These are phyloP conservation scores for Pseudonitzschia multiseries DNA, from an alignment of 108 stramenopile species.

Conservation along the genomic window DNA sequence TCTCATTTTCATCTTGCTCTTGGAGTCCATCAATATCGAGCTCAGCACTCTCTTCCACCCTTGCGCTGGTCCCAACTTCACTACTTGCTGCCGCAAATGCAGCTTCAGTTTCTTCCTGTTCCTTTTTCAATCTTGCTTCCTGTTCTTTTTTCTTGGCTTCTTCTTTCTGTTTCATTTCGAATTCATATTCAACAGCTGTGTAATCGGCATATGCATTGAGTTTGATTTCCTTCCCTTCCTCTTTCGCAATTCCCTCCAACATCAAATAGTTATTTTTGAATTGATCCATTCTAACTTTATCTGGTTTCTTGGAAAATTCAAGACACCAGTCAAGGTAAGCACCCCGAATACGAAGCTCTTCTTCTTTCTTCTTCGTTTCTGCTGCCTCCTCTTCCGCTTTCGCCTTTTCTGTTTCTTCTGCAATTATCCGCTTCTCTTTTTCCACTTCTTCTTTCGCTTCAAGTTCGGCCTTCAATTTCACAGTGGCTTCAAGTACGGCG, in stretches of 20 bases:
- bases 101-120: conserved; percentile 26
- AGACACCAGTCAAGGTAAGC: conserved; percentile 88
- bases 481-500: not conserved
- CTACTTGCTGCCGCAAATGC: conserved; percentile 22
- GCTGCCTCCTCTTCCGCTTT: conserved; percentile 1
- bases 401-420: not conserved
- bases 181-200: conserved; percentile 73
- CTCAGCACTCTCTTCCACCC: conserved; percentile 18
- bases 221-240: conserved; percentile 71
- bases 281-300: conserved; percentile 68
- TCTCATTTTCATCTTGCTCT: conserved; percentile 24
- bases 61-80: conserved; percentile 24
- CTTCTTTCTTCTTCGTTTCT: conserved; percentile 4
- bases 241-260: conserved; percentile 78
- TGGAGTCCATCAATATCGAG: conserved; percentile 6
- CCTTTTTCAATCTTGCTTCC: conserved; percentile 47
- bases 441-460: not conserved
- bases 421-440: not conserved
- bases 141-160: conserved; percentile 31
- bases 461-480: not conserved
- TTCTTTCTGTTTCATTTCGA: conserved; percentile 48
- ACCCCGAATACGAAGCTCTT: conserved; percentile 53
- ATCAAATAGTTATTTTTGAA: conserved; percentile 73
- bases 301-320: conserved; percentile 64
- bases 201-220: conserved; percentile 83